These are phyloP conservation scores for Gomphus sp. DNA, from an alignment of 1,284 basidiomycete species.

Conservation along the genomic window DNA sequence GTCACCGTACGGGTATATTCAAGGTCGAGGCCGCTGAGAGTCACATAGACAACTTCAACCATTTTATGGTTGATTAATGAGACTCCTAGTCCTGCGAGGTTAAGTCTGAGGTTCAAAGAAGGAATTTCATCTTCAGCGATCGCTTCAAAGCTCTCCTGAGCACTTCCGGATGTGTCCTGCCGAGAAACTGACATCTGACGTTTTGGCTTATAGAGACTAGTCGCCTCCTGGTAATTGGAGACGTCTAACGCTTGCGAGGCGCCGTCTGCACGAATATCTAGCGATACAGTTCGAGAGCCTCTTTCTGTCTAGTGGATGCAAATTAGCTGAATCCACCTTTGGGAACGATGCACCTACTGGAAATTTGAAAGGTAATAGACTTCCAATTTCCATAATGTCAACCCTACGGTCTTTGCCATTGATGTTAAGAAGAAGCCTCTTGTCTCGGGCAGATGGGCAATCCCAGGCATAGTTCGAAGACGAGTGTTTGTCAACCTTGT, in stretches of 20 bases:
- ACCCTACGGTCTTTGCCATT: slow-evolving; percentile 64
- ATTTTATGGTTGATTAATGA: slow-evolving; percentile 87
- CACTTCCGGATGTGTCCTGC: slow-evolving; percentile 63
- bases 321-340: background rate
- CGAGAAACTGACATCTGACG: slow-evolving; percentile 47
- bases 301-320: slow-evolving; percentile 35
- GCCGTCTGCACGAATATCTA: slow-evolving; percentile 94
- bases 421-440: slow-evolving; percentile 67
- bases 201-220: slow-evolving; percentile 84
- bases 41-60: slow-evolving; percentile 87
- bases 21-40: slow-evolving; percentile 73
- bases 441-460: slow-evolving; percentile 77
- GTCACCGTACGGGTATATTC: slow-evolving; percentile 81
- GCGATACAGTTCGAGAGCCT: slow-evolving; percentile 59
- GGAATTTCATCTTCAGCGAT: slow-evolving; percentile 71
- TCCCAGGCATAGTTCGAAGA: slow-evolving; percentile 88
- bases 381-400: slow-evolving; percentile 96
- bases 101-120: slow-evolving; percentile 61
- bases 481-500: slow-evolving; percentile 42
- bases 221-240: slow-evolving; percentile 80
- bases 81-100: slow-evolving; percentile 87
- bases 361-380: slow-evolving; percentile 87
- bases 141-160: slow-evolving; percentile 79
- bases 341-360: slow-evolving; percentile 32
- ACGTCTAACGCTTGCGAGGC: slow-evolving; percentile 83